Percentiles rank a stretch among this genome's conserved stretches.
phyloP scores from a whole-genome alignment of 805 yeast species.

The Brettanomyces naardenensis region DNA sequence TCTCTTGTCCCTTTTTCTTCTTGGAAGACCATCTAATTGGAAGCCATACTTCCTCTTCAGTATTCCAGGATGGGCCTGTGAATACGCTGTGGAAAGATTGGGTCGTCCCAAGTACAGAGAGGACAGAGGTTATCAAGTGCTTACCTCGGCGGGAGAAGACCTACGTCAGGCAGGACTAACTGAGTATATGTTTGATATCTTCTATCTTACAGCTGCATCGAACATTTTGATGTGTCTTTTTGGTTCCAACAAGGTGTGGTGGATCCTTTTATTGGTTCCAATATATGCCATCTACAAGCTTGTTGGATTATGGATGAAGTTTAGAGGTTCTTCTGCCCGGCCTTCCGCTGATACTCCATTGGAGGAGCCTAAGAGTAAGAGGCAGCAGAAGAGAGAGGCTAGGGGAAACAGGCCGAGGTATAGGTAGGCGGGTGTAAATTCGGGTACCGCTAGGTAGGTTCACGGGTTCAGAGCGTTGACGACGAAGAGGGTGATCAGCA shows the following conservation, averaged over 20 bases:
- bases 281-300: slow-evolving; percentile 41
- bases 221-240: slow-evolving; percentile 43
- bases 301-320: slow-evolving; percentile 12
- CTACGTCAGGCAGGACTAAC: slow-evolving; percentile 55
- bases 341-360: slow-evolving; percentile 1
- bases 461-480: no score
- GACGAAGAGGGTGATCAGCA: no score
- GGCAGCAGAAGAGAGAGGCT: slow-evolving; percentile 21
- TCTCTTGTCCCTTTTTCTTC: slow-evolving; percentile 28
- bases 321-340: neutral
- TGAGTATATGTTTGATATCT: slow-evolving; percentile 64
- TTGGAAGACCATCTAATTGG: slow-evolving; percentile 38
- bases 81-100: slow-evolving; percentile 47
- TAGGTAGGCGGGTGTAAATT: no score
- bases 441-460: no score
- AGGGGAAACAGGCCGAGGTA: slow-evolving; percentile 18
- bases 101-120: slow-evolving; percentile 49
- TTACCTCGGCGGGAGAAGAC: slow-evolving; percentile 52
- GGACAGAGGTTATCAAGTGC: slow-evolving; percentile 31
- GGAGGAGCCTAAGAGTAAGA: slow-evolving; percentile 2
- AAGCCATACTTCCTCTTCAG: slow-evolving; percentile 32
- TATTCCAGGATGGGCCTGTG: slow-evolving; percentile 34
- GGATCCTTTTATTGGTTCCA: slow-evolving; percentile 43
- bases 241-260: slow-evolving; percentile 59
- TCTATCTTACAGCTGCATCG: slow-evolving; percentile 56